Evolutionary conservation across 305 asterid genomes (phyloP), one percentile per base, ranked within the genome.

Genomic region (Rubia balearica): DNA sequence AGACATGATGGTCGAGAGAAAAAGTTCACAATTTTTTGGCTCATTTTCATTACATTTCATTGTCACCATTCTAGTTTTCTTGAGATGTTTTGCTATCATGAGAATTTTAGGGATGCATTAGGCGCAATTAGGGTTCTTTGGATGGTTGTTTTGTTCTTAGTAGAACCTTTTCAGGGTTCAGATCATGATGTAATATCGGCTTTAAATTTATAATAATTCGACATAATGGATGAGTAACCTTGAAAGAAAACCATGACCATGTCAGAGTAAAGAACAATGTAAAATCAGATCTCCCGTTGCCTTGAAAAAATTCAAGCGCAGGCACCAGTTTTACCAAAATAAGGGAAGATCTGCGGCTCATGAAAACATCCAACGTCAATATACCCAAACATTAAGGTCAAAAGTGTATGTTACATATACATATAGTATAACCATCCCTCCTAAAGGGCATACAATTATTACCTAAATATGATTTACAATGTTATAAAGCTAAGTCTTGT

Each of bases 391-490:
- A 19, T 65, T 11, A 17, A 11, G 8, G n/a, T 7, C 30, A 55
- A 55, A 24, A 19, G 27, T 62, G 48, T 11, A 48, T 69, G 38
- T 51, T 51, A 51, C 59, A 51, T 51, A 2, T 42, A 49, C 49
- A 65, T 27, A 27, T 16, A 17, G 24, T n/a, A 21, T 12, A 40
- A 21, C 10, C 38, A 9, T n/a, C 6, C 16, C 10, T 30, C 19
- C 33, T 9, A 45, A 67, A 67, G 7, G 60, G 56, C 17, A n/a
- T 36, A 67, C 22, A 19, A 46, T 19, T 33, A 43, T 46, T 60
- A 21, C 73, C 69, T 6, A 65, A 22, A 65, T 55, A 76, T 33
- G 61, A 79, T 72, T 69, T 79, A 79, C 80, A 79, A 61, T 73
- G 43, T 59, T 51, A 67, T 9, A 55, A 55, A n/a, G 61, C 36